Evolutionary conservation across 345 rosid species (phyloP), one percentile per base, ranked within the genome.

Genomic region (Jatropha curcas): DNA sequence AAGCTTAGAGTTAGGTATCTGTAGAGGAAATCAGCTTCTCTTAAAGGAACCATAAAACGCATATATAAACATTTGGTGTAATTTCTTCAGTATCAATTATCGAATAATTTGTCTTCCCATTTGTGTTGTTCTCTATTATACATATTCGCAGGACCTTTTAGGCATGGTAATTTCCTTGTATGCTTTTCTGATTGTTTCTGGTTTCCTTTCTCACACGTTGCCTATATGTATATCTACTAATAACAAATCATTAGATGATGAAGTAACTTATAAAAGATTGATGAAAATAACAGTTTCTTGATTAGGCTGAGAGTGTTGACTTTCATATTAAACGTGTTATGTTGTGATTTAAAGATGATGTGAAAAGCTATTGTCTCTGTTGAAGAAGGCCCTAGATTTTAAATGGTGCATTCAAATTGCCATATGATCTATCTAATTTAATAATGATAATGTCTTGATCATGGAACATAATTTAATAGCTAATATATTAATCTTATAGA

Each of bases 381-480:
- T 48, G 20, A 7, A 22, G 20, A 5, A 68, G 59, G 34, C 45
- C 64, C 41, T n/a, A 28, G 28, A 4, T 30, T 5, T 41, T 41
- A 16, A 64, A 20, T 28, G 57, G 14, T 63, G 68, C 59, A 24
- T 24, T 71, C 48, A 25, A 48, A 43, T 22, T 67, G 2, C 6
- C 39, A 48, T 53, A 37, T 62, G 52, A 25, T 37, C 48, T 25
- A 20, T 53, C 76, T 19, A 56, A 53, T 55, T 57, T 45, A n/a
- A n/a, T n/a, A 65, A 41, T 22, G 57, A 14, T 33, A 57, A 20
- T 31, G 66, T 57, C 50, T 45, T 22, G 4, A 30, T 55, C 71
- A n/a, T 14, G 71, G 64, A 17, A 66, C 22, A 10, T 33, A 34
- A 37, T 48, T 62, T 19, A 43, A 35, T 24, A 3, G 0, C 13